Conservation (phyloP, 164 flowering plant species). For the Aristolochia contorta region DNA sequence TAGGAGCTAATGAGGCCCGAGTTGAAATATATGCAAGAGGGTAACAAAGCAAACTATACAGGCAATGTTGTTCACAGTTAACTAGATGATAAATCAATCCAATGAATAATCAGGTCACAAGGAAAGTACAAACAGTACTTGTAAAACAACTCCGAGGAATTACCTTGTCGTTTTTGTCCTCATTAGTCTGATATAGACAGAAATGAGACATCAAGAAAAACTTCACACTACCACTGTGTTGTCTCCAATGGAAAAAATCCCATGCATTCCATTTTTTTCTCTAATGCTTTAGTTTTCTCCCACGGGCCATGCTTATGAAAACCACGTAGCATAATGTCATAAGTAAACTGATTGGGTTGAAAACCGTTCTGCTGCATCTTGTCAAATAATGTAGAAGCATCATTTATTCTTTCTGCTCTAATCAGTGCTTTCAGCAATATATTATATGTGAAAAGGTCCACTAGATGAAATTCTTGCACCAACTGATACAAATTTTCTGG, state of each 20-base stretch:
- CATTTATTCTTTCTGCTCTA: conserved; percentile 22
- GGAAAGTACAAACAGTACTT: too few relatives aligned
- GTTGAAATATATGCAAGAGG: too few relatives aligned
- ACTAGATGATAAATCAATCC: too few relatives aligned
- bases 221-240: not conserved
- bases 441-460: conserved; percentile 52
- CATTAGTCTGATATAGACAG: too few relatives aligned
- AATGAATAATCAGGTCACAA: too few relatives aligned
- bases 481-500: conserved; percentile 39
- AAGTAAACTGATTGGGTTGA: conserved; percentile 63
- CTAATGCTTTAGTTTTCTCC: conserved; percentile 39
- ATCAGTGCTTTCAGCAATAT: conserved; percentile 44
- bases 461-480: conserved; percentile 40
- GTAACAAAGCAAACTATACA: too few relatives aligned
- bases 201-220: too few relatives aligned
- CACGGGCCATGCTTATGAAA: conserved; percentile 33
- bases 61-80: too few relatives aligned
- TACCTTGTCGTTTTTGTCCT: too few relatives aligned
- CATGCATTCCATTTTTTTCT: conserved; percentile 37
- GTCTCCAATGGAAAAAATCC: conserved; percentile 25
- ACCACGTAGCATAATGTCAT: conserved; percentile 41
- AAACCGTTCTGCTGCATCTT: conserved; percentile 41
- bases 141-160: too few relatives aligned
- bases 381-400: conserved; percentile 30
- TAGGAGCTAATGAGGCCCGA: too few relatives aligned